Conservation (phyloP, 129 eudicot species). For the Lactuca saligna region DNA sequence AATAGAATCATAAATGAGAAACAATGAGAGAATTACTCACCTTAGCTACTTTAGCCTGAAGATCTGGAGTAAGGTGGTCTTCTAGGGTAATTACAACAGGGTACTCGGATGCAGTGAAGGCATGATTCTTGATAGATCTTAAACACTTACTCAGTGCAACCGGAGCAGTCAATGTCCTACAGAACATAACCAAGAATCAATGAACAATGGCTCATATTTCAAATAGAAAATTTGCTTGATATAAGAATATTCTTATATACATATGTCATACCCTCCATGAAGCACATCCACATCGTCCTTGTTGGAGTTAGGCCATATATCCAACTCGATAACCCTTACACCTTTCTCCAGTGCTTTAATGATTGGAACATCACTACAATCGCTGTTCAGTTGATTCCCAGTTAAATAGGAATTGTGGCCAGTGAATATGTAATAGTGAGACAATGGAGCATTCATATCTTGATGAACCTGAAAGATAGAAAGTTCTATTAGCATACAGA, state of each 20-base stretch:
- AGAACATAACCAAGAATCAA: constrained; percentile 13
- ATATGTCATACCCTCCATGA: constrained; percentile 78
- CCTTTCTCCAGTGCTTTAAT: constrained; percentile 65
- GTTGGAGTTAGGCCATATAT: constrained; percentile 89
- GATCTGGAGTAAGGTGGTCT: constrained; percentile 90
- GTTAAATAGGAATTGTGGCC: constrained; percentile 96
- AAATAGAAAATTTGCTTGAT: background rate
- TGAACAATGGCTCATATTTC: background rate
- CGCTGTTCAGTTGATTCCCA: constrained; percentile 94
- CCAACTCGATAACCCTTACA: constrained; percentile 92
- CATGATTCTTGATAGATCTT: constrained; percentile 76
- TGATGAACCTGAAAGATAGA: constrained; percentile 68
- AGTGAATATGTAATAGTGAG: constrained; percentile 90
- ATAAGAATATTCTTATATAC: background rate
- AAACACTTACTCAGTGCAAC: constrained; percentile 79
- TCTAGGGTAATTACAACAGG: constrained; percentile 95
- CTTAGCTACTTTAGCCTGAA: constrained; percentile 88
- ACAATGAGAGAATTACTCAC: constrained; percentile 36
- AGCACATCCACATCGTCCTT: constrained; percentile 82
- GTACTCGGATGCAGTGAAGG: constrained; percentile 77
- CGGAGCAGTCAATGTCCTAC: constrained; percentile 93
- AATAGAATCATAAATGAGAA: background rate
- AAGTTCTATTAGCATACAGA: constrained; percentile 3
- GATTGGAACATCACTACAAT: constrained; percentile 91
- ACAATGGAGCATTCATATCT: constrained; percentile 83